Conservation (phyloP, 805 yeast species). For the Candida pseudoglaebosa region DNA sequence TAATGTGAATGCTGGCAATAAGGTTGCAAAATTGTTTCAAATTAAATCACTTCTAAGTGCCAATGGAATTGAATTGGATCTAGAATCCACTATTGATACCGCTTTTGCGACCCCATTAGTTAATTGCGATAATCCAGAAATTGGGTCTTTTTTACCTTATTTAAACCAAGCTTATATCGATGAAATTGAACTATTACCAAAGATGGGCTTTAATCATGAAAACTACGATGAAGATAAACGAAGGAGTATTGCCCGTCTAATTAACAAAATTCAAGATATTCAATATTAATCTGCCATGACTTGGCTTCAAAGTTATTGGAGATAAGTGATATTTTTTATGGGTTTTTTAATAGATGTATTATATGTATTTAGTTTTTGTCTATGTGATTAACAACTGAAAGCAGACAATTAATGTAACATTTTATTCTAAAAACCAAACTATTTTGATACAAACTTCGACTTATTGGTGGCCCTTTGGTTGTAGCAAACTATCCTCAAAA, state of each 20-base stretch:
- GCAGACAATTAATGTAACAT: too few relatives aligned
- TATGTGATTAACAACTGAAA: neutral
- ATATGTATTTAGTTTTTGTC: conserved; percentile 1
- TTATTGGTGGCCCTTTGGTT: neutral
- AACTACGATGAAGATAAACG: conserved; percentile 4
- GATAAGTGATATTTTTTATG: neutral
- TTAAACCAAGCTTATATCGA: neutral
- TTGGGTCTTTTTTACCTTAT: neutral
- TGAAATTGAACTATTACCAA: conserved; percentile 3
- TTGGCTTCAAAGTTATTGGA: neutral
- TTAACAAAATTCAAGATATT: conserved; percentile 4
- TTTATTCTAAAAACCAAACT: too few relatives aligned
- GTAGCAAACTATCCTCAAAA: conserved; percentile 18
- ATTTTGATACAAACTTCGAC: conserved; percentile 4
- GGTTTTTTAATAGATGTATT: conserved; percentile 1
- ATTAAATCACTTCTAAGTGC: conserved; percentile 15
- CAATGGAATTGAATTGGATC: conserved; percentile 3
- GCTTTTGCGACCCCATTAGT: neutral
- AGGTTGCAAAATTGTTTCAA: conserved; percentile 24
- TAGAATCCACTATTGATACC: conserved; percentile 4
- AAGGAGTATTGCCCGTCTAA: conserved; percentile 1
- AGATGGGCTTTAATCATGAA: neutral
- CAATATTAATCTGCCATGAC: neutral
- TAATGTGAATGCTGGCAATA: conserved; percentile 33
- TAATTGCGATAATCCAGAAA: neutral